These are phyloP conservation scores for Amanita exitialis DNA, from an alignment of 768 basidiomycete species.

Conservation along the genomic window DNA sequence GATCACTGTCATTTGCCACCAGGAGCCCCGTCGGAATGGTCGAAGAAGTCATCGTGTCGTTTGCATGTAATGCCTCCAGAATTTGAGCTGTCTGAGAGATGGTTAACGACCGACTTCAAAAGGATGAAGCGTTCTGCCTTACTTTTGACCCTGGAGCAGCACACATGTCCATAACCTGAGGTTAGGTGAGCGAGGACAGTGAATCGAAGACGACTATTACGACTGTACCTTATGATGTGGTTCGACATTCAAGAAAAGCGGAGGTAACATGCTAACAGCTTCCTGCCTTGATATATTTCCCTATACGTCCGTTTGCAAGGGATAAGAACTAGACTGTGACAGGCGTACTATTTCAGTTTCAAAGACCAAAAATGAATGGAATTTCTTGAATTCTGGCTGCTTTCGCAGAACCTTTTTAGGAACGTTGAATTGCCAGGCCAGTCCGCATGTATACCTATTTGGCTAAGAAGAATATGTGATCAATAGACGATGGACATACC, in stretches of 20 bases:
- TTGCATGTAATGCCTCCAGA: slow-evolving; percentile 86
- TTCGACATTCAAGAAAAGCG: slow-evolving; percentile 87
- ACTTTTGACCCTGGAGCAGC: slow-evolving; percentile 98
- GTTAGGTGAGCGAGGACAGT: background rate
- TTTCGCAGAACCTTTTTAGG: slow-evolving; percentile 84
- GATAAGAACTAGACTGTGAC: background rate
- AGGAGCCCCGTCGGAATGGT: slow-evolving; percentile 77
- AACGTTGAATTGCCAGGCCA: slow-evolving; percentile 95
- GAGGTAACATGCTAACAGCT: slow-evolving; percentile 98
- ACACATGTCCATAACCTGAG: slow-evolving; percentile 90
- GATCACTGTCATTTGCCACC: slow-evolving; percentile 92
- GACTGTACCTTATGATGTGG: slow-evolving; percentile 71
- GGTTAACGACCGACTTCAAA: background rate
- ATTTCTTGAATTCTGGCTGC: slow-evolving; percentile 83
- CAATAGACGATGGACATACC: slow-evolving; percentile 36
- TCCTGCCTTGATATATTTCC: slow-evolving; percentile 96
- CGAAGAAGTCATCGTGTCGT: slow-evolving; percentile 52
- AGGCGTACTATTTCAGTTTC: slow-evolving; percentile 87
- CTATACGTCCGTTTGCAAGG: slow-evolving; percentile 26
- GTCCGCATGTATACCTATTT: slow-evolving; percentile 83
- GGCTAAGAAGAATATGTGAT: slow-evolving; percentile 2
- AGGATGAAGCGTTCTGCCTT: slow-evolving; percentile 5
- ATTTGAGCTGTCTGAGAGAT: slow-evolving; percentile 77
- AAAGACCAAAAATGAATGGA: slow-evolving; percentile 93
- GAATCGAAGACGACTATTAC: background rate